Base-by-base conservation (phyloP, 116 monocot genomes). In the Phalaenopsis hybrid region DNA sequence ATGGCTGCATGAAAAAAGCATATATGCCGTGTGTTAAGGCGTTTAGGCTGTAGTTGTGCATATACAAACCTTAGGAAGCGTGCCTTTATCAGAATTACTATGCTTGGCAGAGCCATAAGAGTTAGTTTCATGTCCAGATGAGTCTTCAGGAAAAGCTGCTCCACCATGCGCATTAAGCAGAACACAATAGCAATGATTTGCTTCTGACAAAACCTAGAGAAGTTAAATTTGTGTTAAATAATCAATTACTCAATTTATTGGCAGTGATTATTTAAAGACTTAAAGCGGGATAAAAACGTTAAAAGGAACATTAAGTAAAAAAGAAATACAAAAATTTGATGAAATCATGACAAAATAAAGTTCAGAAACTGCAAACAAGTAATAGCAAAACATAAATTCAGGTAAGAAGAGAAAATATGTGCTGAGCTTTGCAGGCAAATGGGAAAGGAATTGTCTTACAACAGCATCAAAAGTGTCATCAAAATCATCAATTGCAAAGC, bases 401-500 rank as follows among this genome's bases (percentile, higher is more conserved):
- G 34, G 28, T 67, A 67, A 25, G 67, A 67, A 67, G 23, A 15
- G 15, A 72, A 37, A 72, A 72, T 72, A 72, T 16, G 23, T 77
- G 51, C 51, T 51, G 51, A 51, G 77, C n/a, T 25, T 28, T 77
- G 28, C 50, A 15, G 5, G 49, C 21, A 76, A 76, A 76, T 21
- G 17, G 15, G 80, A 44, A 74, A 50, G 15, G 18, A 83, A 58
- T 57, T 59, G 28, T 50, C 85, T 89, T 89, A 99, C 99, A 89
- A 99, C 99, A 77, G 92, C 88, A 87, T 93, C 95, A 91, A 99
- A 99, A 77, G 95, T 95, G 80, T 93, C 93, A 89, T 95, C 99
- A 84, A 99, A 99, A 82, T 99, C 99, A 87, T 99, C 95, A 85
- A 99, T 85, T 77, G 99, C 84, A 91, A 99, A 99, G 85, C 92